Evolutionary conservation across 345 rosid genomes (phyloP).

Genomic region (Gossypium sturtianum): DNA sequence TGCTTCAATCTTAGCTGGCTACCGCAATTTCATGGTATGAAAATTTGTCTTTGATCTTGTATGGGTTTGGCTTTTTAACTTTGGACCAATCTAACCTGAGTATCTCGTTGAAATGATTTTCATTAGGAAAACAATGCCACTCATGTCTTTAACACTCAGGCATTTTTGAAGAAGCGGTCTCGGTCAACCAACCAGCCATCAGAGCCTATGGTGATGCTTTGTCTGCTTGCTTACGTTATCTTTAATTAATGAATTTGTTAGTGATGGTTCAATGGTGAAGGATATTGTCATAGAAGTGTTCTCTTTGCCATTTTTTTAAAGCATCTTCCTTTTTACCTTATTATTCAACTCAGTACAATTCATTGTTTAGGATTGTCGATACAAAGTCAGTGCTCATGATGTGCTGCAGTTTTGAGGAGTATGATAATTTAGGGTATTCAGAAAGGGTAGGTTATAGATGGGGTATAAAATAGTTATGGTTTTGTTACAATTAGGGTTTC

Average conservation of each 20-base stretch:
- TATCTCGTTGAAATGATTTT: slow-evolving; percentile 17
- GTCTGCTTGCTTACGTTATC: slow-evolving; percentile 7
- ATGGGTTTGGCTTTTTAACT: slow-evolving; percentile 9
- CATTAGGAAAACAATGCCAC: slow-evolving; percentile 66
- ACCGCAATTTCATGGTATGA: slow-evolving; percentile 95
- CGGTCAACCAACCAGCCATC: slow-evolving; percentile 85
- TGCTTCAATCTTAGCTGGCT: slow-evolving; percentile 93
- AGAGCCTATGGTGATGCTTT: slow-evolving; percentile 74
- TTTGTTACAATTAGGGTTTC: background rate
- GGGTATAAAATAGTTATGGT: background rate
- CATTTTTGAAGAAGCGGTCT: slow-evolving; percentile 85
- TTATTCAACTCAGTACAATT: no score
- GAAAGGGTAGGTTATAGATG: background rate
- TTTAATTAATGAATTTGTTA: background rate
- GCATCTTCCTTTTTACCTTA: no score
- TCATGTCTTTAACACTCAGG: slow-evolving; percentile 74
- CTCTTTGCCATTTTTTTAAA: background rate
- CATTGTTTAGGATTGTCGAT: background rate
- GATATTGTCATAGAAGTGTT: background rate
- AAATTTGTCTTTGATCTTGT: slow-evolving; percentile 13
- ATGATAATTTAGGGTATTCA: background rate
- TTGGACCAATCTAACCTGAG: slow-evolving; percentile 6
- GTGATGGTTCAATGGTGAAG: background rate
- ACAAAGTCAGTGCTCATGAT: background rate
- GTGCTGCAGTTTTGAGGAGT: background rate